Conservation (phyloP, 1,284 basidiomycete genomes). For the Fomes fomentarius region DNA sequence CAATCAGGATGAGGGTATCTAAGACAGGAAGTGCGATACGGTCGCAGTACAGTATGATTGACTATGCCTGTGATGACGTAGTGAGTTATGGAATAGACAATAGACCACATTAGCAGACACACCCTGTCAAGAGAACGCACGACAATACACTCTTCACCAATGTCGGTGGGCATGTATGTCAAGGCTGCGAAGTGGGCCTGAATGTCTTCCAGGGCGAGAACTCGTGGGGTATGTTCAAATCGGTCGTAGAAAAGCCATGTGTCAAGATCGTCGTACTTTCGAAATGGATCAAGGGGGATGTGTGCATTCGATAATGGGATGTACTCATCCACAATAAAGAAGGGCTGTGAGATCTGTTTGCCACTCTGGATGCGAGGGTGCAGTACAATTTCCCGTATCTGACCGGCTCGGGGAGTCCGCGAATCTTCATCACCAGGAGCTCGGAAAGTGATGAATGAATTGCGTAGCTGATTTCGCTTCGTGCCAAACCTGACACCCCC, state of each 20-base stretch:
- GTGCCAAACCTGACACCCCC: not conserved
- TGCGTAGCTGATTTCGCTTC: not conserved
- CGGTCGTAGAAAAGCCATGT: constrained; percentile 1
- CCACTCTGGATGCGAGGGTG: not conserved
- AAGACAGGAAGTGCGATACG: no score
- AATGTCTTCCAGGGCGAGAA: not conserved
- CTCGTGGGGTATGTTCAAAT: not conserved
- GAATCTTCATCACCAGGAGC: not conserved
- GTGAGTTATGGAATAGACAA: no score
- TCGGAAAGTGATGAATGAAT: not conserved
- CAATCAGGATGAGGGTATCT: no score
- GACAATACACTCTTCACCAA: constrained; percentile 8
- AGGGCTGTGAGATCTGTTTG: not conserved
- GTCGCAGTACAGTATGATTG: no score
- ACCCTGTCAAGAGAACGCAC: constrained; percentile 12
- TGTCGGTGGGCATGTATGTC: not conserved
- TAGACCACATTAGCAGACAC: not conserved
- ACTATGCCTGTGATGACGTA: no score
- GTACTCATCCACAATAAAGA: constrained; percentile 4
- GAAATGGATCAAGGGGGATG: constrained; percentile 1
- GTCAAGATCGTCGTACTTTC: not conserved
- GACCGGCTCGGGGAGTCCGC: not conserved
- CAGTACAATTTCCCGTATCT: constrained; percentile 2
- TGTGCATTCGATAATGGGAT: not conserved
- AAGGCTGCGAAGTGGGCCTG: constrained; percentile 10